Base-by-base conservation (phyloP, 139 green algal genomes). In the Klebsormidium nitens region DNA sequence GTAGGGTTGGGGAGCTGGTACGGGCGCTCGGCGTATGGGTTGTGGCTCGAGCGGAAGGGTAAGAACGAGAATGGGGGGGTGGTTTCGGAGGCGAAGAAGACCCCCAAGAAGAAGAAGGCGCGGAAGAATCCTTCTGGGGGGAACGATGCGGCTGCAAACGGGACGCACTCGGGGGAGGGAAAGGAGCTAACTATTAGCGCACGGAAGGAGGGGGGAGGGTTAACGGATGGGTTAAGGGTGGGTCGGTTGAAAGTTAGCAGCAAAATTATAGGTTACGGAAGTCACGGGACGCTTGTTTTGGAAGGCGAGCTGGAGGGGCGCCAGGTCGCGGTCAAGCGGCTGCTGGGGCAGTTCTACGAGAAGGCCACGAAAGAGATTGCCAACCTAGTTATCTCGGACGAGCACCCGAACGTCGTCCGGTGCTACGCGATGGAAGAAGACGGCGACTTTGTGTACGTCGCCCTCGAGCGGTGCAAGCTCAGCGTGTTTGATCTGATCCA, bases 351-450 rank as follows among this genome's bases (percentile, higher is more conserved):
- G 56, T 81, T 81, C 26, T 66, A 85, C 38, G 80, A 76, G 17
- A 69, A 57, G 37, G 94, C 94, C 0, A 75, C 83, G 35, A 96
- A 96, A 64, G 94, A 98, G 76, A 95, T 97, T 48, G 81, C 85
- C 31, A 81, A 93, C 37, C 83, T 99, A 1, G 94, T 98, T 49
- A 60, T 89, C 11, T 85, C 78, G 14, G 94, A 99, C 60, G 93
- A 97, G 76, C 92, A 98, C 76, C 91, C 91, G 56, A 97, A 96
- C 74, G 86, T 97, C 32, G 76, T 95, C 62, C 81, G 89, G 29
- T 96, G 87, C 77, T 97, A 96, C 81, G 93, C 91, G 2, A 90
- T 98, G 89, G 94, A 99, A 78, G 88, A 96, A 75, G 94, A 98
- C 81, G 64, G 59, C 1, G 86, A 96, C 79, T 99, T 99, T 80